A percentile compares a stretch with the other conserved stretches of the same genome.
Evolutionary conservation across 1,284 basidiomycete species (phyloP).

Genomic region (Cutaneotrichosporon sp.): DNA sequence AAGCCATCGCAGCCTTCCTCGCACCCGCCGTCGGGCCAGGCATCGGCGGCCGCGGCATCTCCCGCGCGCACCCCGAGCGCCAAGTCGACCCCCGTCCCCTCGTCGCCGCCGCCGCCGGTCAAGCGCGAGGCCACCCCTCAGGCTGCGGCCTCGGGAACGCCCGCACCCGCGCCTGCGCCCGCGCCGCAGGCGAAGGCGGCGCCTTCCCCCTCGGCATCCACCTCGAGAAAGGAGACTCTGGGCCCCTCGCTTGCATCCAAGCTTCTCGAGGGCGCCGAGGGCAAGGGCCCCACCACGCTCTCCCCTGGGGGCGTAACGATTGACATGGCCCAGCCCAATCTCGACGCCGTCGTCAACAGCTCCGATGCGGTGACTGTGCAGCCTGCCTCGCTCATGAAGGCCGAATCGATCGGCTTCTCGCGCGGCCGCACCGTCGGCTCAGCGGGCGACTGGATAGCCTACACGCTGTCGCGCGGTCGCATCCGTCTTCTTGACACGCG

Average conservation of each 20-base stretch:
- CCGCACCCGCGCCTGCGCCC: no score
- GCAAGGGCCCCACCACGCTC: slow-evolving; percentile 24
- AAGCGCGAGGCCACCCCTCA: slow-evolving; percentile 4
- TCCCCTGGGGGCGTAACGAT: slow-evolving; percentile 28
- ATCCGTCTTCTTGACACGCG: slow-evolving; percentile 40
- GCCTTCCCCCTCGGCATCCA: neutral
- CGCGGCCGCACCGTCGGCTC: slow-evolving; percentile 37
- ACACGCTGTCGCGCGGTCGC: slow-evolving; percentile 39
- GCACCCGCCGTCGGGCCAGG: neutral
- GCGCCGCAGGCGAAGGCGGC: neutral
- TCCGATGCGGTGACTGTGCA: slow-evolving; percentile 28
- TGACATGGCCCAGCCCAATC: slow-evolving; percentile 38
- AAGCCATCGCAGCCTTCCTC: slow-evolving; percentile 3
- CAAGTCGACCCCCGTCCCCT: slow-evolving; percentile 2
- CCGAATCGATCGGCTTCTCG: slow-evolving; percentile 27
- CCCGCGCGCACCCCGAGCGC: neutral
- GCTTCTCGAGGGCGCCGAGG: slow-evolving; percentile 21
- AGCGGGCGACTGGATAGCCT: slow-evolving; percentile 42
- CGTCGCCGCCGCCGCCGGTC: neutral
- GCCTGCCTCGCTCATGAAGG: slow-evolving; percentile 39
- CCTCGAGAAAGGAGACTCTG: slow-evolving; percentile 10
- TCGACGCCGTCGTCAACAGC: slow-evolving; percentile 30
- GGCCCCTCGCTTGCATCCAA: slow-evolving; percentile 26
- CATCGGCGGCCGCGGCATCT: neutral
- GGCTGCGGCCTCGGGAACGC: slow-evolving; percentile 11